These are phyloP conservation scores for Knoxia roxburghii DNA, from an alignment of 257 asterid species.

Conservation along the genomic window DNA sequence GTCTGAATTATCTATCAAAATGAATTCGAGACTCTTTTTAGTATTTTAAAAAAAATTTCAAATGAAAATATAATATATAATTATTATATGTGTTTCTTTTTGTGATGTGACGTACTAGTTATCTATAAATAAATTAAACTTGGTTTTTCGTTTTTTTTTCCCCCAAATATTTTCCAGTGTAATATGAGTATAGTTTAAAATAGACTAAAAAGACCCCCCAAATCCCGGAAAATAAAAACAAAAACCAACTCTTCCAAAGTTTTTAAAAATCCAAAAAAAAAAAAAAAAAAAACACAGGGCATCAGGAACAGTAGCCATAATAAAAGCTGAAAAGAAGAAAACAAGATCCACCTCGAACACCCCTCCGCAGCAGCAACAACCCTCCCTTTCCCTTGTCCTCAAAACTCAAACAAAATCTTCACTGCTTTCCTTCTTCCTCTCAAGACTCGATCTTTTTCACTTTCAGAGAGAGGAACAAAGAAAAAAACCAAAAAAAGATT, in stretches of 20 bases:
- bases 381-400: constrained; percentile 1
- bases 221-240: constrained; percentile 11
- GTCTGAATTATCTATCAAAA: too few species aligned
- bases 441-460: constrained; percentile 17
- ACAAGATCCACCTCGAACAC: constrained; percentile 89
- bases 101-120: too few species aligned
- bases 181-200: too few species aligned
- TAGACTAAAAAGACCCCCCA: constrained; percentile 4
- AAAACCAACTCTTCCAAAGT: background rate
- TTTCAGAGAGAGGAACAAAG: constrained; percentile 14
- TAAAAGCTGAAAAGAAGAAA: constrained; percentile 62
- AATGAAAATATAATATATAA: too few species aligned
- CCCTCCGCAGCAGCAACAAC: constrained; percentile 39
- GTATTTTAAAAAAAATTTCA: too few species aligned
- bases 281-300: constrained; percentile 7
- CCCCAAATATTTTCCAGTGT: too few species aligned
- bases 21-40: too few species aligned
- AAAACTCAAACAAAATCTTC: constrained; percentile 11
- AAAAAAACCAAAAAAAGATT: background rate
- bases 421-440: constrained; percentile 8
- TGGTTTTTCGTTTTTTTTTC: too few species aligned
- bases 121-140: too few species aligned
- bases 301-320: constrained; percentile 29
- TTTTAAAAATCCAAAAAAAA: constrained; percentile 30
- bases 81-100: too few species aligned